These are phyloP conservation scores for Agrocybe praecox DNA, from an alignment of 768 basidiomycete species.

Conservation along the genomic window DNA sequence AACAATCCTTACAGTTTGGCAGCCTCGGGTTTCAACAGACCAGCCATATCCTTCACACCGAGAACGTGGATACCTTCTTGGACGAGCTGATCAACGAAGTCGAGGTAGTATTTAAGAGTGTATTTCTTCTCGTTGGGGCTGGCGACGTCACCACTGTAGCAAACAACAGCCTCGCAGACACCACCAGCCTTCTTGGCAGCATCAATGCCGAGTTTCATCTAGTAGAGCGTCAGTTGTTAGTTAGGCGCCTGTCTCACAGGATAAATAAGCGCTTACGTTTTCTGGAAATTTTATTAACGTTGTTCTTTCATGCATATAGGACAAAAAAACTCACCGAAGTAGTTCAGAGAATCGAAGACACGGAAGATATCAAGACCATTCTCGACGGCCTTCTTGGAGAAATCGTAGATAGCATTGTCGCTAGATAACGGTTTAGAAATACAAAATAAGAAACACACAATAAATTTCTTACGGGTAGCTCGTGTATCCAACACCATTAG, in stretches of 20 bases:
- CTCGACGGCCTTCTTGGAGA: slow-evolving; percentile 99
- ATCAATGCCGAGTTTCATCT: slow-evolving; percentile 98
- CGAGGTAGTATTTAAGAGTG: slow-evolving; percentile 95
- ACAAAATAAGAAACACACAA: not conserved
- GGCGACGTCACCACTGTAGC: slow-evolving; percentile 98
- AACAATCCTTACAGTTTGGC: slow-evolving; percentile 71
- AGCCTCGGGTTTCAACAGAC: slow-evolving; percentile 91
- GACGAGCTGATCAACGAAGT: slow-evolving; percentile 93
- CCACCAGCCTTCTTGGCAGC: slow-evolving; percentile 99
- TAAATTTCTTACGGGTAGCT: slow-evolving; percentile 81
- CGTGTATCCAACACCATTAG: slow-evolving; percentile 98
- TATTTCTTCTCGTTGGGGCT: slow-evolving; percentile 96
- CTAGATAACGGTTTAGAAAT: slow-evolving; percentile 36
- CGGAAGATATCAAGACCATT: slow-evolving; percentile 99
- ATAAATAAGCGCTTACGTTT: slow-evolving; percentile 50
- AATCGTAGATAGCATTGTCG: slow-evolving; percentile 99
- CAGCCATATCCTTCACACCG: slow-evolving; percentile 99
- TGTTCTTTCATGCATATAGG: not conserved
- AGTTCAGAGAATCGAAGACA: slow-evolving; percentile 98
- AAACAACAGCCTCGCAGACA: slow-evolving; percentile 95
- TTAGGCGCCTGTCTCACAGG: not conserved
- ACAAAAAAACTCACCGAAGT: slow-evolving; percentile 71
- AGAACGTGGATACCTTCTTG: slow-evolving; percentile 95
- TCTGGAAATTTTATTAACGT: slow-evolving; percentile 41
- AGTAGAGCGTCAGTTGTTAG: slow-evolving; percentile 6